A percentile compares a stretch with the other conserved stretches of the same genome.
Conservation (phyloP, 352 stramenopile species). For the Pythium monospermum region DNA sequence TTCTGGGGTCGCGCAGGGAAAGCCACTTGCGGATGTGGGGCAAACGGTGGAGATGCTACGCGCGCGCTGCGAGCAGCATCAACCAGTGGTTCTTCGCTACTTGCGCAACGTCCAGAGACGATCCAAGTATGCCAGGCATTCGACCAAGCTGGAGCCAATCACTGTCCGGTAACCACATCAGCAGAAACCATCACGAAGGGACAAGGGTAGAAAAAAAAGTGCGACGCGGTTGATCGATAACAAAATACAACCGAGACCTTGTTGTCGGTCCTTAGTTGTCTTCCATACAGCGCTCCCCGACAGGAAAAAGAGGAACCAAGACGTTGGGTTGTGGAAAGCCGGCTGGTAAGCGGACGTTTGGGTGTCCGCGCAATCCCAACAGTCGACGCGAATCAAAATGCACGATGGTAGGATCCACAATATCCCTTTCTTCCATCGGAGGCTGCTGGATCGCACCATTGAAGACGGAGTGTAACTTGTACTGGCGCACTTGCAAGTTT, state of each 20-base stretch:
- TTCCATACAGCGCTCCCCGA: too few species aligned
- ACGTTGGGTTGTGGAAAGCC: not conserved
- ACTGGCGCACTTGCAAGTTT: not conserved
- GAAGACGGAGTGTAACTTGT: not conserved
- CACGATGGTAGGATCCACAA: too few species aligned
- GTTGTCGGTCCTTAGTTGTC: too few species aligned
- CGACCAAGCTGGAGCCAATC: not conserved
- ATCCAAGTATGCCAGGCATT: not conserved
- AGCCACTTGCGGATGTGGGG: not conserved
- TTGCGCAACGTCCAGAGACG: slow-evolving; percentile 24
- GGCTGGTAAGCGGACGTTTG: not conserved
- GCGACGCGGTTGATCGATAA: too few species aligned
- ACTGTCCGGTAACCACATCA: too few species aligned
- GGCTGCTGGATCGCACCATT: not conserved
- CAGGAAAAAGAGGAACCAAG: too few species aligned
- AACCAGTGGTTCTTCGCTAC: slow-evolving; percentile 22
- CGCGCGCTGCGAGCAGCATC: not conserved
- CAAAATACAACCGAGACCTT: too few species aligned
- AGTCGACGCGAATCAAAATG: not conserved
- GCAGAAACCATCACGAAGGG: too few species aligned
- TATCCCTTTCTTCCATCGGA: too few species aligned
- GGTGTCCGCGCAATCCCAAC: not conserved
- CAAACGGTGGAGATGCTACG: not conserved
- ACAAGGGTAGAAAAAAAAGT: too few species aligned
- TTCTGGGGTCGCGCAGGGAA: too few species aligned